Conservation (phyloP, 805 yeast species). For the Wickerhamomyces bovis region DNA sequence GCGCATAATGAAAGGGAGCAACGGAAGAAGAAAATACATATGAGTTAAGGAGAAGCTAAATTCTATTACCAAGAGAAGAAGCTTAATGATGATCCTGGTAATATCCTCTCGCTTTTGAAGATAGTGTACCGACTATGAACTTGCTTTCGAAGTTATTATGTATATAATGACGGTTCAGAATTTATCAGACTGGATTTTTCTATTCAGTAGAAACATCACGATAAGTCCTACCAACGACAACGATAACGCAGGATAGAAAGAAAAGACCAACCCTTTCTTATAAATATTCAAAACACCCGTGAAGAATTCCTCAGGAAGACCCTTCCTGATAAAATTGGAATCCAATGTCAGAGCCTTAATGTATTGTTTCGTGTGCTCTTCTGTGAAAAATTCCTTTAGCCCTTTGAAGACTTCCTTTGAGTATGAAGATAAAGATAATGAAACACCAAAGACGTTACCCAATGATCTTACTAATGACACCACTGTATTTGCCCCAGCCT, state of each 20-base stretch:
- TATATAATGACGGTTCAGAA: not conserved
- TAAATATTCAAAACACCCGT: conserved; percentile 12
- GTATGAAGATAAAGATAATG: conserved; percentile 31
- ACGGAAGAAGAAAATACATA: not conserved
- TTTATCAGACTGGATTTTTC: not conserved
- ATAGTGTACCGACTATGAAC: not conserved
- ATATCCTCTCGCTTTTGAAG: not conserved
- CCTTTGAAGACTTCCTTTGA: conserved; percentile 24
- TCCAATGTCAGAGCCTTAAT: conserved; percentile 11
- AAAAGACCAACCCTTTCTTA: conserved; percentile 7
- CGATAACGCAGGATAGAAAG: conserved; percentile 15
- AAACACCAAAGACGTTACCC: conserved; percentile 40
- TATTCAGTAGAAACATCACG: conserved; percentile 11
- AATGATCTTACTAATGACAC: conserved; percentile 37
- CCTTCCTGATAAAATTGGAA: conserved; percentile 10
- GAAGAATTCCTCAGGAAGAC: conserved; percentile 11
- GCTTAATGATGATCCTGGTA: not conserved
- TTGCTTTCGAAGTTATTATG: not conserved
- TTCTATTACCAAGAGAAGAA: not conserved
- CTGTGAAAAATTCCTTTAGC: conserved; percentile 23
- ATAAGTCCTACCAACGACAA: conserved; percentile 9
- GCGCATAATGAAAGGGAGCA: not conserved
- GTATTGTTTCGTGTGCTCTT: conserved; percentile 1
- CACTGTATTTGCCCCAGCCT: conserved; percentile 41
- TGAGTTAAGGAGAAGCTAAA: not conserved